Conservation (phyloP, 1,284 basidiomycete genomes). For the Mycena sp. region DNA sequence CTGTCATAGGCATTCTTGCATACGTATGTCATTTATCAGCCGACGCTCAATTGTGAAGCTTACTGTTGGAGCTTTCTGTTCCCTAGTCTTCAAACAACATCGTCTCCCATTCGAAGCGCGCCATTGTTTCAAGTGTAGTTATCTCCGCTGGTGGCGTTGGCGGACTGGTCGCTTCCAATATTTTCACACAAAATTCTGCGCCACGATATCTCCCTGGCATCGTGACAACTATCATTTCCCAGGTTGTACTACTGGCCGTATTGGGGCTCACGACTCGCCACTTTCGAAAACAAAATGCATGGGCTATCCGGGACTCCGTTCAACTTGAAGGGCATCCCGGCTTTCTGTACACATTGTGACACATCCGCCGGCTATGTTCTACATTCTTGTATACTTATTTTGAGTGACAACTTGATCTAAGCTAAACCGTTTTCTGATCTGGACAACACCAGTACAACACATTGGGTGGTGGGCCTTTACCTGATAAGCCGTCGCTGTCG, state of each 20-base stretch:
- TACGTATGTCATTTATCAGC: constrained; percentile 46
- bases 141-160: constrained; percentile 56
- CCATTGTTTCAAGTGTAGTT: constrained; percentile 53
- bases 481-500: too few species aligned
- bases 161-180: constrained; percentile 52
- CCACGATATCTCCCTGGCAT: constrained; percentile 51
- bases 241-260: constrained; percentile 47
- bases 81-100: constrained; percentile 56
- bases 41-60: not conserved
- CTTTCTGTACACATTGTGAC: constrained; percentile 49
- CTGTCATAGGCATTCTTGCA: constrained; percentile 56
- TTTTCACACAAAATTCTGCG: constrained; percentile 50
- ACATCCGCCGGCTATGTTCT: not conserved
- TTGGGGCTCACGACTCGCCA: constrained; percentile 48
- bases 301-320: constrained; percentile 32
- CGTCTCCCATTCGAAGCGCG: constrained; percentile 55
- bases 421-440: not conserved
- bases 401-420: constrained; percentile 7
- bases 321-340: constrained; percentile 43
- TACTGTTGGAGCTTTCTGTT: constrained; percentile 1
- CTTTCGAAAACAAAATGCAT: constrained; percentile 45
- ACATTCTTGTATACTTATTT: constrained; percentile 11
- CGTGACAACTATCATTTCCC: constrained; percentile 50
- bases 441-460: too few species aligned
- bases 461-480: too few species aligned